Evolutionary conservation across 208 protist genomes (phyloP), one percentile per base, ranked within the genome.

Genomic region (Trypanosomatidae sp.): DNA sequence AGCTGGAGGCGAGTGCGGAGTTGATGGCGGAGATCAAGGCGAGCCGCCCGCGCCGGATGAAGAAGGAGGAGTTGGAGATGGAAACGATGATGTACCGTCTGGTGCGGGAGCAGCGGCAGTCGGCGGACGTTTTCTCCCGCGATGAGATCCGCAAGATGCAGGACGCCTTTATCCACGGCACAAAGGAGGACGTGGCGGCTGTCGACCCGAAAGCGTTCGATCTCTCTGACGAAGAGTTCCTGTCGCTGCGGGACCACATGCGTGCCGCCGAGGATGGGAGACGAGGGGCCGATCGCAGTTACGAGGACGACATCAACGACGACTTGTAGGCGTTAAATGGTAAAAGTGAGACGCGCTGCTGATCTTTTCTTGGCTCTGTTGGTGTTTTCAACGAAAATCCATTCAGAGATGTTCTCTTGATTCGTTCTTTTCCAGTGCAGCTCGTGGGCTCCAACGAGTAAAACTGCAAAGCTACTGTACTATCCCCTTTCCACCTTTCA

Each of bases 51-150:
- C 76, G 80, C 47, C 66, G 80, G 50, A 88, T 92, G 41, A 77
- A 86, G 10, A 44, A 67, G 36, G 81, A 93, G 47, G 83, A 91
- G 56, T 75, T 88, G 68, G 82, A 94, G 44, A 74, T 93, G 66
- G 91, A 96, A 71, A 71, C 72, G 41, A 89, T 94, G 80, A 91
- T 94, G 82, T 78, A 91, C 73, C 78, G 80, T 6, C 82, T 92
- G 71, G 74, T 74, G 7, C 71, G 76, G 2, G 84, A 91, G 49
- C 78, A 89, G 39, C 79, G 82, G 12, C 72, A 80, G 55, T 70
- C 80, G 9, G 74, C 88, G 3, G 83, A 84, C 25, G 81, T 96
- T 33, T 93, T 91, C 43, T 77, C 79, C 10, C 86, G 89, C 44
- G 86, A 92, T 1, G 89, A 96, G 58, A 82, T 96, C 22, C 62